Base-by-base conservation (phyloP, 2,329 filamentous ascomycete species). In the Cordyceps cateniannulata region DNA sequence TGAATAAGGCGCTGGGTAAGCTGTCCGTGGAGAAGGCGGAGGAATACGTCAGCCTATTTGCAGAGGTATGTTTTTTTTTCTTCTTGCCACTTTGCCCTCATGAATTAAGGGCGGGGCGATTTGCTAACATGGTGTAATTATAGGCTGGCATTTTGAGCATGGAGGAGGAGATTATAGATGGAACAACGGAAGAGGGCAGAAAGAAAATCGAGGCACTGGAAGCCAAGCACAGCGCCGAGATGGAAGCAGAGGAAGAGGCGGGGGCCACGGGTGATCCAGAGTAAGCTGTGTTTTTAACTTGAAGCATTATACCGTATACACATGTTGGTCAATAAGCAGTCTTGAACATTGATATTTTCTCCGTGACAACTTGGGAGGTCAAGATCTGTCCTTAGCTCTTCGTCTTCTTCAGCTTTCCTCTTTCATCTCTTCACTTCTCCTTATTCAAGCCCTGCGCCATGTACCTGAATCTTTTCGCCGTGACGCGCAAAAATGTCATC, bases 131-230 rank as follows among this genome's bases (percentile, higher is more conserved):
- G 9, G 22, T n/a, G 29, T 56, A 44, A 57, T 59, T 38, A 57
- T 64, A 87, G 77, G 91, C 91, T 18, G 91, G 90, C 42, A 93
- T 97, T 79, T 76, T 99, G 66, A 96, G 90, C 72, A 74, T 99
- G 55, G 92, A 98, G 72, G 87, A 96, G 70, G 87, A 96, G 54
- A 91, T 99, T 56, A 96, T 99, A 66, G 95, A 99, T 76, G 91
- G 92, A 1, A 99, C 92, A 50, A 96, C 93, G 2, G 88, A 92
- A 70, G 87, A 95, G 71, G 93, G 93, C 3, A 83, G 88, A 78
- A 84, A 87, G 72, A 86, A 87, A 70, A 80, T 93, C 67, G 88
- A 89, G 76, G 85, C 92, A 65, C 82, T 96, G 63, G 87, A 91
- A 72, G 80, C 82, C 27, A 74, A 73, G 47, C 32, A 71, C 73